Base-by-base conservation (phyloP, 2,329 filamentous ascomycete species). In the Fusarium penzigii region DNA sequence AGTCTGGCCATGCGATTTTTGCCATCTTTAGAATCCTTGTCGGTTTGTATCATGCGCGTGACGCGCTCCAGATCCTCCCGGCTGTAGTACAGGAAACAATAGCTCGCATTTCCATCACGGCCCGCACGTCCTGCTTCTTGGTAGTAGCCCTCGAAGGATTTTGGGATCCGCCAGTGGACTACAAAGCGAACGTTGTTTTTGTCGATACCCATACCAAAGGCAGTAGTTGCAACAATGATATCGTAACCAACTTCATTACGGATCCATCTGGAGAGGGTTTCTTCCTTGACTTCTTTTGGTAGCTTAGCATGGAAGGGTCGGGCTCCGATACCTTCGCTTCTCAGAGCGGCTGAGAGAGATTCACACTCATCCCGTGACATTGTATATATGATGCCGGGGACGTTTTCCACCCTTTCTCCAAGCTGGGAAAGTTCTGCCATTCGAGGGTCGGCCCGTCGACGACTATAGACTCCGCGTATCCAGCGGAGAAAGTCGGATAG, bases 161-260 rank as follows among this genome's bases (percentile, higher is more conserved):
- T 95, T 10, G 93, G 90, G 10, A 96, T 81, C 53, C 91, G 89
- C 92, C 93, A 97, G 72, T 97, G 93, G 2, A 94, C 86, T 1
- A 97, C 92, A 64, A 97, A 97, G 3, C 93, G 88, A 11, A 97
- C 93, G 62, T 96, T 88, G 47, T 94, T 86, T 71, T 97, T 97
- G 71, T 97, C 92, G 58, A 97, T 97, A 25, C 93, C 93, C 93
- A 97, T 97, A 3, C 93, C 93, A 65, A 97, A 97, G 0, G 93
- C 93, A 2, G 91, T 97, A 0, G 93, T 97, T 2, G 93, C 93
- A 29, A 97, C 92, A 55, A 97, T 93, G 44, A 97, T 85, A 68
- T 94, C 92, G 72, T 94, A 96, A 1, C 88, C 88, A 25, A 82
- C 78, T 48, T 84, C 81, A 68, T 90, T 89, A 49, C 80, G 78